Evolutionary conservation across 2,329 filamentous ascomycete genomes (phyloP), one percentile per base, ranked within the genome.

Genomic region (Gnomoniopsis sp.): DNA sequence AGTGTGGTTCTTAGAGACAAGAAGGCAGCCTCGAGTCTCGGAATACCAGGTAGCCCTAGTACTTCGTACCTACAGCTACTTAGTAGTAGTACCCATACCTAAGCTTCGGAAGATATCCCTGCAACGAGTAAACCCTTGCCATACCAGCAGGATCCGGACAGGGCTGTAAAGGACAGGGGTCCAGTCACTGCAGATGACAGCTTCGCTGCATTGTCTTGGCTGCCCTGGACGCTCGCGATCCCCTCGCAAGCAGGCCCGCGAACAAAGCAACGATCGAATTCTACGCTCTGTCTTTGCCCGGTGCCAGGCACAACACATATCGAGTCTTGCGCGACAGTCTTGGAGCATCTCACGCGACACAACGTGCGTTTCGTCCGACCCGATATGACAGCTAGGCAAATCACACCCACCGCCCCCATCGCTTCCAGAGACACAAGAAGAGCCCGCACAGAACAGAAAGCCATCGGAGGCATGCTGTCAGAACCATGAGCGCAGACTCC

Each of bases 401-500:
- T 51, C 44, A 43, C 12, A 53, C 41, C 44, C 48, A 30, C 26
- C 49, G 34, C 53, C 49, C 49, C 47, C 48, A 56, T 55, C 4
- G n/a, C 41, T 19, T n/a, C 41, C n/a, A 44, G 41, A 10, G 15
- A 53, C 43, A 52, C 19, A 55, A 33, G 8, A 21, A 48, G 10
- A 41, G 21, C 21, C 17, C 19, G 46, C 33, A 15, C 46, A 7
- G 36, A 11, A 22, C 33, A 49, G 21, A 14, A 26, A 36, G 19
- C 41, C 19, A 50, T 49, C 50, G 60, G 44, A 57, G 61, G 61
- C 49, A 62, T 62, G 61, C 58, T 58, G 49, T 58, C 57, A 56
- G 63, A 53, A 70, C 53, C 51, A 96, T 96, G 92, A 88, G 85
- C 78, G 83, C 90, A 77, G 93, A 97, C 80, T 88, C 90, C 74